phyloP scores from a whole-genome alignment of 1,284 basidiomycete genomes.

The Ganoderma sinense region DNA sequence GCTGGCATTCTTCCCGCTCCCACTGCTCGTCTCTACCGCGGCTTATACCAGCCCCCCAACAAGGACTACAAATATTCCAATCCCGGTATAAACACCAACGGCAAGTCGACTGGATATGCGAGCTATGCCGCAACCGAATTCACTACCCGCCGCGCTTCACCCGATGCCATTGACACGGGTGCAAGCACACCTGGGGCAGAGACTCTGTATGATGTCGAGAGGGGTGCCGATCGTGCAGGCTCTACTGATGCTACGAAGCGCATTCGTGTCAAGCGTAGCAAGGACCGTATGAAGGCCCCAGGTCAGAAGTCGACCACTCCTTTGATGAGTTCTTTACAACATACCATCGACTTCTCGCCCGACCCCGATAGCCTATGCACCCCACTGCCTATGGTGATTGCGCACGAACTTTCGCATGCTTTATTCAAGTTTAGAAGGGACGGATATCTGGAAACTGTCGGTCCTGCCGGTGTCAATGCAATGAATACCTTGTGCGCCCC shows the following conservation, averaged over 20 bases:
- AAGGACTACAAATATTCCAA: constrained; percentile 30
- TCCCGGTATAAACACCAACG: not conserved
- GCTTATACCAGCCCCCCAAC: constrained; percentile 28
- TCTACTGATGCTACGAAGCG: constrained; percentile 72
- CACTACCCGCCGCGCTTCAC: constrained; percentile 34
- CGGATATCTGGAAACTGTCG: constrained; percentile 84
- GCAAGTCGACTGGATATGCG: constrained; percentile 49
- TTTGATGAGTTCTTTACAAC: constrained; percentile 58
- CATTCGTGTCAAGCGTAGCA: constrained; percentile 71
- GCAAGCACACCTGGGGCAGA: constrained; percentile 35
- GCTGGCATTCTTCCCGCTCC: constrained; percentile 67
- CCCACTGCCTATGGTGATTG: constrained; percentile 83
- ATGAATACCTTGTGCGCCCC: constrained; percentile 67
- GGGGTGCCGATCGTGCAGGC: constrained; percentile 21
- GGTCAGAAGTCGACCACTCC: constrained; percentile 56
- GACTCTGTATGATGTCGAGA: constrained; percentile 21
- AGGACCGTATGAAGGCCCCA: constrained; percentile 48
- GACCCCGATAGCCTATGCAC: constrained; percentile 62
- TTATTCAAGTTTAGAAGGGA: constrained; percentile 81
- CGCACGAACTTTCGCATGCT: constrained; percentile 76
- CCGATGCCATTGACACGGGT: constrained; percentile 20
- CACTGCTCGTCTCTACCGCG: constrained; percentile 49
- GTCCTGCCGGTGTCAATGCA: constrained; percentile 83
- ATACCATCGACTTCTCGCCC: constrained; percentile 67
- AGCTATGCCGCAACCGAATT: constrained; percentile 45